Conservation (phyloP, 1,139 yeast species). For the Taphrina deformans region DNA sequence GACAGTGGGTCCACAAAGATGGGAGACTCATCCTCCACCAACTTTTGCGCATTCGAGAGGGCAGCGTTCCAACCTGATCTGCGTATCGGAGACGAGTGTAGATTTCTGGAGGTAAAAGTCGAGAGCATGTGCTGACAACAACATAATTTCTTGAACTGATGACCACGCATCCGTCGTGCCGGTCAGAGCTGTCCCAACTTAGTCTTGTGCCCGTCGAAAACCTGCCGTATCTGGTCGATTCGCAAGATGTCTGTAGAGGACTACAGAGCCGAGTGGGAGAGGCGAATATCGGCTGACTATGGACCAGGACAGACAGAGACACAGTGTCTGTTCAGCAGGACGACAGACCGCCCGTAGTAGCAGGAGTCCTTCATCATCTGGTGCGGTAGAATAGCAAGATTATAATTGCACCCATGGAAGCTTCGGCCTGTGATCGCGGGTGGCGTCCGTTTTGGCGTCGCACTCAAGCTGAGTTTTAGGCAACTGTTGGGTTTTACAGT, state of each 20-base stretch:
- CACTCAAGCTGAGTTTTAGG: neutral
- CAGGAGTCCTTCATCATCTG: no score
- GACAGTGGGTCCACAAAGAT: slow-evolving; percentile 72
- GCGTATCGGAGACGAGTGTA: neutral
- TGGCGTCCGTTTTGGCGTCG: neutral
- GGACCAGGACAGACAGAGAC: no score
- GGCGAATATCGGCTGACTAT: no score
- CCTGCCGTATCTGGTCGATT: no score
- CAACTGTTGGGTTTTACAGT: no score
- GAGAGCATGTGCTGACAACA: neutral
- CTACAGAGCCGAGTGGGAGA: no score
- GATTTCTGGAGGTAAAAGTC: neutral
- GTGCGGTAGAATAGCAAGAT: no score
- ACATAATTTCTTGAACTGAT: neutral
- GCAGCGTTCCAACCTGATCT: slow-evolving; percentile 19
- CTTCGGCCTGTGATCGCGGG: neutral
- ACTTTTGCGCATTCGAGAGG: slow-evolving; percentile 57
- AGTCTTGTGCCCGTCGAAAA: no score
- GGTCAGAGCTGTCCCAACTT: no score
- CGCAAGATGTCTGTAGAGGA: no score
- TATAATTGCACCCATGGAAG: neutral
- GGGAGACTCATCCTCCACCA: slow-evolving; percentile 65
- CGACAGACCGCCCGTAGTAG: no score
- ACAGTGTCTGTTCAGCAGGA: no score
- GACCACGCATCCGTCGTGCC: neutral